Evolutionary conservation across 2,329 filamentous ascomycete species (phyloP).

Genomic region (Xylariaceae sp.): DNA sequence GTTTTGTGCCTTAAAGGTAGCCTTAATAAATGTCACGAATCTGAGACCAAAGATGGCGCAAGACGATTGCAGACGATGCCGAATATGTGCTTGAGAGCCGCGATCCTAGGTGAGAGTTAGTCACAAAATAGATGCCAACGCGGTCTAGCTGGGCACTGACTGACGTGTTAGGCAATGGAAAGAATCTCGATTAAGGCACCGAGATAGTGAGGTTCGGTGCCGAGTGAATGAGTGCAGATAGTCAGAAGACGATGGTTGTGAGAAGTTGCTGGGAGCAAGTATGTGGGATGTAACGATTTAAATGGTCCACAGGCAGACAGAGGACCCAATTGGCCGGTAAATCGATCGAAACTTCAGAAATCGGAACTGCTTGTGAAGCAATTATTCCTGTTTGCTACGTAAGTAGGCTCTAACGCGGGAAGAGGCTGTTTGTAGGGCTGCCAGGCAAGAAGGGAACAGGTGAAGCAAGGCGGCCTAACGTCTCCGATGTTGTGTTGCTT

Average conservation of each 20-base stretch:
- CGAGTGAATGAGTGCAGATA: constrained; percentile 5
- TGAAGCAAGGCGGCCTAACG: constrained; percentile 5
- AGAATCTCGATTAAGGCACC: neutral
- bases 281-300: constrained; percentile 30
- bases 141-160: neutral
- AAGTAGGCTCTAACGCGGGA: constrained; percentile 30
- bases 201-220: neutral
- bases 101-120: constrained; percentile 1
- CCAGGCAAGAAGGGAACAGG: constrained; percentile 8
- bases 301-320: constrained; percentile 21
- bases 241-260: constrained; percentile 4
- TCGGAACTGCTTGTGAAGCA: constrained; percentile 13
- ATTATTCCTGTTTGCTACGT: constrained; percentile 22
- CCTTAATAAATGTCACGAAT: constrained; percentile 3
- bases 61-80: neutral
- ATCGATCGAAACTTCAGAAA: constrained; percentile 14
- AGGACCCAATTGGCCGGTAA: constrained; percentile 7
- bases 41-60: neutral
- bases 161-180: neutral
- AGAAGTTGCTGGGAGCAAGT: constrained; percentile 1
- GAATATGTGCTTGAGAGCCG: neutral
- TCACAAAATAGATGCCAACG: neutral
- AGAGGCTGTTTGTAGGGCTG: constrained; percentile 35
- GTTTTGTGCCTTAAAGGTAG: constrained; percentile 7
- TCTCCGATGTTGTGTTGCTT: constrained; percentile 6